These are phyloP conservation scores for Malassezia globosa DNA, from an alignment of 1,284 basidiomycete genomes.

Conservation along the genomic window DNA sequence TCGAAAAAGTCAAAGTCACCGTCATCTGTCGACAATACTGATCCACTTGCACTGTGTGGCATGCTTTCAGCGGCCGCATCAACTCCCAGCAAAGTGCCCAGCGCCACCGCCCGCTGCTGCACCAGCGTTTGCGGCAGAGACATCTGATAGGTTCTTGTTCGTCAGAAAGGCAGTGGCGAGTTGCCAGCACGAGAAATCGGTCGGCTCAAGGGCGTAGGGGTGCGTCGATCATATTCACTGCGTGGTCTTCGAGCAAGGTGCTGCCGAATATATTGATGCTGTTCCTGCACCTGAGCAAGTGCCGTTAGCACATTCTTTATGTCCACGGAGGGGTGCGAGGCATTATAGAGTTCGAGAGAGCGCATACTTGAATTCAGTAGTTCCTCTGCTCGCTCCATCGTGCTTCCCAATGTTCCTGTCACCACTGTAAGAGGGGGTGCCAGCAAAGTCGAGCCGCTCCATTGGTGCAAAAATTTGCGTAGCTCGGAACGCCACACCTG, in stretches of 20 bases:
- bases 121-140: not conserved
- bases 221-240: not conserved
- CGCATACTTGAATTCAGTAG: constrained; percentile 24
- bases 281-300: constrained; percentile 3
- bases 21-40: constrained; percentile 1
- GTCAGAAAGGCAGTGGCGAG: not conserved
- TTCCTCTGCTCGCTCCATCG: constrained; percentile 23
- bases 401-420: not conserved
- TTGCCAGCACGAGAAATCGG: not conserved
- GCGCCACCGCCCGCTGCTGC: not conserved
- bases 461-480: constrained; percentile 36
- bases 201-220: not conserved
- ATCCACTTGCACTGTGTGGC: not conserved
- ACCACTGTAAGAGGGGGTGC: constrained; percentile 22
- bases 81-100: not conserved
- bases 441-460: constrained; percentile 21
- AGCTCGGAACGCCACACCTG: constrained; percentile 35
- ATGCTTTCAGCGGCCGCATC: not conserved
- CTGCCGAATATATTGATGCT: constrained; percentile 9
- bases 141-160: not conserved
- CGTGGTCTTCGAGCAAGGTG: not conserved
- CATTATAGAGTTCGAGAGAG: constrained; percentile 2
- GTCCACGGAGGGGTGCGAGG: not conserved
- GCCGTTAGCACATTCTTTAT: constrained; percentile 3
- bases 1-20: constrained; percentile 30